These are phyloP conservation scores for Suillus spraguei DNA, from an alignment of 768 basidiomycete species.

Conservation along the genomic window DNA sequence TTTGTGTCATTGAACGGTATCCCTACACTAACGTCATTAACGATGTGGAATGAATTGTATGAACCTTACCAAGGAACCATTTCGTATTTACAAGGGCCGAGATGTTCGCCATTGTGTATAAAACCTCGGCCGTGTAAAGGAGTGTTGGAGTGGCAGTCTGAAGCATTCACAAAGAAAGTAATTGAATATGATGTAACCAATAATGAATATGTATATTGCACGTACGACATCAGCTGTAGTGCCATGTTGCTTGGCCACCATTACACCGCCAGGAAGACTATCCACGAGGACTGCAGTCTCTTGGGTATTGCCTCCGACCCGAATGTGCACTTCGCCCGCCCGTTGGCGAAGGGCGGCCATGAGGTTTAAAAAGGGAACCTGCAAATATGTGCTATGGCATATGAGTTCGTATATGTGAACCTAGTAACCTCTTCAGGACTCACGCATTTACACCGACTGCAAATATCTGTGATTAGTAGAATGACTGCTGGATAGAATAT, in stretches of 20 bases:
- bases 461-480: not conserved
- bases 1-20: slow-evolving; percentile 21
- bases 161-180: slow-evolving; percentile 31
- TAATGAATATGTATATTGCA: slow-evolving; percentile 30
- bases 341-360: slow-evolving; percentile 46
- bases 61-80: slow-evolving; percentile 47
- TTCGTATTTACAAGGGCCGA: slow-evolving; percentile 43
- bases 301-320: slow-evolving; percentile 57
- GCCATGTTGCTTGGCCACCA: slow-evolving; percentile 34
- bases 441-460: slow-evolving; percentile 21
- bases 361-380: slow-evolving; percentile 48
- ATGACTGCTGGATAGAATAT: not conserved
- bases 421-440: not conserved
- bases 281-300: slow-evolving; percentile 39
- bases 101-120: slow-evolving; percentile 52
- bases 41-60: not conserved
- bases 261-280: slow-evolving; percentile 26
- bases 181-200: slow-evolving; percentile 12
- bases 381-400: slow-evolving; percentile 23
- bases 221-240: slow-evolving; percentile 19
- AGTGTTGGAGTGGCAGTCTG: slow-evolving; percentile 55
- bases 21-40: slow-evolving; percentile 13
- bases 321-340: slow-evolving; percentile 43
- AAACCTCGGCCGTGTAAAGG: slow-evolving; percentile 48
- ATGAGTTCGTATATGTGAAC: not conserved